These are phyloP conservation scores for Hericium coralloides DNA, from an alignment of 768 basidiomycete species.

Conservation along the genomic window DNA sequence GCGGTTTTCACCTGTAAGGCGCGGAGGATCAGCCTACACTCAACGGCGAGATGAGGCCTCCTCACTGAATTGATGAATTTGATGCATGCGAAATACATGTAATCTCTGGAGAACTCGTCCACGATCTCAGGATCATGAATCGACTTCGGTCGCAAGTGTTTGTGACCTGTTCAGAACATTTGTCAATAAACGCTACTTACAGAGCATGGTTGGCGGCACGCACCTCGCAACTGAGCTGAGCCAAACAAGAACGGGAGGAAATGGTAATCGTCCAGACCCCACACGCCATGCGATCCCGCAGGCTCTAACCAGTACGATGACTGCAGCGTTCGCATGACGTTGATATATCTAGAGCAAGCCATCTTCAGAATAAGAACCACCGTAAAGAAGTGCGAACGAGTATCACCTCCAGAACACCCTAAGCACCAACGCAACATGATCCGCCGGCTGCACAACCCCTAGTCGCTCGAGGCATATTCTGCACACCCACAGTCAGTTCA, in stretches of 20 bases:
- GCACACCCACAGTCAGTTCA: neutral
- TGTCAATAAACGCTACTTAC: neutral
- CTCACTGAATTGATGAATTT: conserved; percentile 89
- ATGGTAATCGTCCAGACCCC: conserved; percentile 96
- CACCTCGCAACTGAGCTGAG: conserved; percentile 66
- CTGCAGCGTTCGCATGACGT: conserved; percentile 79
- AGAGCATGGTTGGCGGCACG: neutral
- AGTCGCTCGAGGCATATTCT: conserved; percentile 79
- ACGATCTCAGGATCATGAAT: conserved; percentile 89
- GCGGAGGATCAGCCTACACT: neutral
- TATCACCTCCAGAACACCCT: conserved; percentile 80
- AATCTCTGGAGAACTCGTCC: conserved; percentile 84
- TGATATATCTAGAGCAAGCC: conserved; percentile 42
- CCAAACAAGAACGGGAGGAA: conserved; percentile 91
- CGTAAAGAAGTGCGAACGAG: too few species aligned
- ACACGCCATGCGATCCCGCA: conserved; percentile 97
- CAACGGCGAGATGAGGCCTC: neutral
- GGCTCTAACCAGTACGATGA: conserved; percentile 97
- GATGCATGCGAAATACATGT: conserved; percentile 97
- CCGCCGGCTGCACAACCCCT: conserved; percentile 49
- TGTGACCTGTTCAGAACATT: conserved; percentile 38
- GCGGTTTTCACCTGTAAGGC: conserved; percentile 79
- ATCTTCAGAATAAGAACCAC: neutral
- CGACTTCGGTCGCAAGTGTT: conserved; percentile 82
- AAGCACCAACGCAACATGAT: conserved; percentile 70